These are phyloP conservation scores for Trametes sp. DNA, from an alignment of 1,284 basidiomycete species.

Conservation along the genomic window DNA sequence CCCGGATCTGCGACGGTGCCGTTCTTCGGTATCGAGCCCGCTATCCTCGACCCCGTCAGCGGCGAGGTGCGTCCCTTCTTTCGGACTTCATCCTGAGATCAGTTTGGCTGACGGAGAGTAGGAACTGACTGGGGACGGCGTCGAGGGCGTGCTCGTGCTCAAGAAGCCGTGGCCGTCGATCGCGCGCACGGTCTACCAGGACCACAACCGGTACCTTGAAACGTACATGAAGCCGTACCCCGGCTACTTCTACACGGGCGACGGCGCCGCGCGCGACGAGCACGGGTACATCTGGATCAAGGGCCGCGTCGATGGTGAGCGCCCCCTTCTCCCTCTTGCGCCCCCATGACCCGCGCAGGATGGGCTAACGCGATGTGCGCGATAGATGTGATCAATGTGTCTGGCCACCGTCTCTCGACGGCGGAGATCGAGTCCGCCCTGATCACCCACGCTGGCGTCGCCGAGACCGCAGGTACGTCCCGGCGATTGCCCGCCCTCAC, in stretches of 20 bases:
- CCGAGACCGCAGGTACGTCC: constrained; percentile 85
- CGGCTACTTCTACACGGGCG: constrained; percentile 94
- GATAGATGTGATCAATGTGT: constrained; percentile 95
- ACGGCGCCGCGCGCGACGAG: constrained; percentile 93
- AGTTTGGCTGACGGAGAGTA: constrained; percentile 33
- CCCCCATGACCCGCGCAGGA: constrained; percentile 3
- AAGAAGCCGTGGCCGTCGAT: constrained; percentile 95
- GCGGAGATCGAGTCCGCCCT: constrained; percentile 98
- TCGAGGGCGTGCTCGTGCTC: constrained; percentile 92
- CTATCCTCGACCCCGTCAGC: constrained; percentile 85
- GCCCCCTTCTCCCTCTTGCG: constrained; percentile 13
- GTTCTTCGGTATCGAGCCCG: constrained; percentile 95
- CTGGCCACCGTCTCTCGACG: constrained; percentile 96
- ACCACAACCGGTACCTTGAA: constrained; percentile 85
- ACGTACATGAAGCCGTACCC: constrained; percentile 96
- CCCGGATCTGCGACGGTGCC: constrained; percentile 97
- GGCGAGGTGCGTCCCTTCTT: constrained; percentile 56
- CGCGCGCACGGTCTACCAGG: constrained; percentile 92
- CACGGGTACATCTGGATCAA: constrained; percentile 99
- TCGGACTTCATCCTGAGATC: neutral
- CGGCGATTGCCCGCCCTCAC: no score
- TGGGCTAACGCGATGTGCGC: constrained; percentile 8
- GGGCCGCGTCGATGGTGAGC: constrained; percentile 92
- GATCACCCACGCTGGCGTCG: constrained; percentile 93
- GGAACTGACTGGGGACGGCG: constrained; percentile 82